Percentiles rank a stretch among this genome's conserved stretches.
Evolutionary conservation across 2,329 filamentous ascomycete genomes (phyloP).

Genomic region (Chaetothyriales sp.): DNA sequence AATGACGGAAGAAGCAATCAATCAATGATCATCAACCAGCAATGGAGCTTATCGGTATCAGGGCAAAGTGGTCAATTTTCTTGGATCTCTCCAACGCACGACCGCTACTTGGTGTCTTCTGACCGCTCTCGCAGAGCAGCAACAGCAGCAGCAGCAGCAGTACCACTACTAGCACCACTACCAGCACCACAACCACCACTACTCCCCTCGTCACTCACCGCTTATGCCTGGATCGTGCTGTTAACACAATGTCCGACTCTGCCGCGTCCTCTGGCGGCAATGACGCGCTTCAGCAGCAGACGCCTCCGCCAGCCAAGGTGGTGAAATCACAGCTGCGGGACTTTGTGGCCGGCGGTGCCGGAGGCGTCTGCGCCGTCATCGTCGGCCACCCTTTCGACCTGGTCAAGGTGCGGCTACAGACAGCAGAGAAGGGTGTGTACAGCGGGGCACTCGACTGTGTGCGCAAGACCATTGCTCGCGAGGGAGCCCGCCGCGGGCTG

Average conservation of each 20-base stretch:
- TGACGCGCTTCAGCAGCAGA: background rate
- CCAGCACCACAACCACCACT: background rate
- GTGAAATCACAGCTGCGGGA: constrained; percentile 57
- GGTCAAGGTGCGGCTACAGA: constrained; percentile 94
- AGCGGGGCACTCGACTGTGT: constrained; percentile 82
- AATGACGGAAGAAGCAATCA: no score
- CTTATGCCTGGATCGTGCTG: background rate
- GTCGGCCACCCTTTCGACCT: constrained; percentile 95
- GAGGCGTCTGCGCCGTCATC: constrained; percentile 82
- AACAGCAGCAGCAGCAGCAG: constrained; percentile 11
- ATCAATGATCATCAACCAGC: no score
- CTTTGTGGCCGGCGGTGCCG: constrained; percentile 76
- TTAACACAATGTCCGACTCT: background rate
- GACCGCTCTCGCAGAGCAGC: no score
- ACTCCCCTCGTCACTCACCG: no score
- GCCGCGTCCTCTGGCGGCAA: background rate
- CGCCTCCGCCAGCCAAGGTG: constrained; percentile 24
- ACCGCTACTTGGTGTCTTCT: no score
- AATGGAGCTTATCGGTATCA: no score
- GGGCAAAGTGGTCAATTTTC: no score
- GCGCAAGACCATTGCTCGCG: constrained; percentile 68
- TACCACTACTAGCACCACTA: no score
- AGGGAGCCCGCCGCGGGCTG: constrained; percentile 63
- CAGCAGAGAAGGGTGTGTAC: constrained; percentile 86
- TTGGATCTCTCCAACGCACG: no score